These are phyloP conservation scores for Pulveroboletus sp. DNA, from an alignment of 768 basidiomycete genomes.

Conservation along the genomic window DNA sequence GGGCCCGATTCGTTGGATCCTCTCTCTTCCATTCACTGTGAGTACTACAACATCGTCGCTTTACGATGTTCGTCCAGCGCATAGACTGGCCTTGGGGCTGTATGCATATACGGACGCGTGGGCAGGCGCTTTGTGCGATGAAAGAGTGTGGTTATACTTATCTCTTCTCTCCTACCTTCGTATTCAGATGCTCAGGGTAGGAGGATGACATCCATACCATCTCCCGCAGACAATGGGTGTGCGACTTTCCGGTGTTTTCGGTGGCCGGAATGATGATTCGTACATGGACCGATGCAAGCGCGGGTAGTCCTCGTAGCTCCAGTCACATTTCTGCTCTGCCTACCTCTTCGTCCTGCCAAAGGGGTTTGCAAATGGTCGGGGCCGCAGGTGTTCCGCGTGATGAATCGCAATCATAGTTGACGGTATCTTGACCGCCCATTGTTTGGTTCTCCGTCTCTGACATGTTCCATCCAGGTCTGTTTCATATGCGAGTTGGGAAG, in stretches of 20 bases:
- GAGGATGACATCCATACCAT: not conserved
- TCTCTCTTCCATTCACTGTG: constrained; percentile 7
- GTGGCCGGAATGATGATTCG: constrained; percentile 30
- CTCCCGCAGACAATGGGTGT: constrained; percentile 1
- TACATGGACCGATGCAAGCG: constrained; percentile 17
- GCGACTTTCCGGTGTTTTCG: constrained; percentile 3
- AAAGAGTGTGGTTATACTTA: constrained; percentile 35
- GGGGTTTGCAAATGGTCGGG: constrained; percentile 20
- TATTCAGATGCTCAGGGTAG: constrained; percentile 10
- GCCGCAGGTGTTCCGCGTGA: constrained; percentile 23
- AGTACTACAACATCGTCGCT: constrained; percentile 1
- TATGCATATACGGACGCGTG: constrained; percentile 33
- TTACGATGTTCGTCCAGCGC: constrained; percentile 15
- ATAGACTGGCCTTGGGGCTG: constrained; percentile 33
- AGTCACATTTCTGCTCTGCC: constrained; percentile 24
- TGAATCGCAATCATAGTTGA: constrained; percentile 31
- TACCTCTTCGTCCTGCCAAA: constrained; percentile 27
- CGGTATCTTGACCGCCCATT: constrained; percentile 17
- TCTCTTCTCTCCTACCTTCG: constrained; percentile 1
- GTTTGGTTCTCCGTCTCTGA: not conserved
- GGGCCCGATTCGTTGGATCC: not conserved
- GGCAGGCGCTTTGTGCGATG: constrained; percentile 33
- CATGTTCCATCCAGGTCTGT: no score
- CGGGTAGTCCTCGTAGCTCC: constrained; percentile 21
- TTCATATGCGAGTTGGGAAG: constrained; percentile 7